Evolutionary conservation across 2,329 filamentous ascomycete genomes (phyloP), one percentile per base, ranked within the genome.

Genomic region (Scortechinia acanthostroma): DNA sequence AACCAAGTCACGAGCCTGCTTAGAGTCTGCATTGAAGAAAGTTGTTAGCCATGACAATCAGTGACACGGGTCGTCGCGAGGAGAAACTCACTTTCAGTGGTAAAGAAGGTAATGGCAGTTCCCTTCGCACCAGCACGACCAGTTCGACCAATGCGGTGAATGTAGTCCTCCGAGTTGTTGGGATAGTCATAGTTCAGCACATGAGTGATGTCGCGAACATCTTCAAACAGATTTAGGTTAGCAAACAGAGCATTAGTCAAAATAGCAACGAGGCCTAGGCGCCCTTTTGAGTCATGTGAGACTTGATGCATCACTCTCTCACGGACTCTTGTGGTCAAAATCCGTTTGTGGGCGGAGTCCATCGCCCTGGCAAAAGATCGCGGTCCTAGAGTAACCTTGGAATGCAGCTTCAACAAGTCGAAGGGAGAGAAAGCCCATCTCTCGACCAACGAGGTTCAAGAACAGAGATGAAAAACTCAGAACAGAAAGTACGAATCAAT

Each of bases 111-210:
- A 63, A 97, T 97, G 65, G 93, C 93, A 58, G 91, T 97, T 72
- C 93, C 93, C 53, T 85, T 88, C 60, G 86, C 85, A 72, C 93
- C 93, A 63, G 93, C 91, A 76, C 91, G 88, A 58, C 93, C 91
- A 58, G 93, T 97, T 72, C 93, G 87, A 59, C 93, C 93, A 67
- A 91, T 93, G 66, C 93, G 87, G 65, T 96, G 93, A 56, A 97
- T 95, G 61, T 97, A 97, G 63, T 97, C 91, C 74, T 98, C 93
- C 60, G 93, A 82, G 71, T 97, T 97, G 77, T 97, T 97, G 68
- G 91, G 91, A 71, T 97, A 97, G 69, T 97, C 93, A 88, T 97
- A 96, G 83, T 97, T 97, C 74, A 98, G 80, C 72, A 98, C 93
- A 75, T 98, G 93, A 72, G 93, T 97, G 76, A 98, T 98, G 80